A percentile compares a stretch with the other conserved stretches of the same genome.
Evolutionary conservation across 1,284 basidiomycete species (phyloP).

Genomic region (Fomitopsis schrenkii): DNA sequence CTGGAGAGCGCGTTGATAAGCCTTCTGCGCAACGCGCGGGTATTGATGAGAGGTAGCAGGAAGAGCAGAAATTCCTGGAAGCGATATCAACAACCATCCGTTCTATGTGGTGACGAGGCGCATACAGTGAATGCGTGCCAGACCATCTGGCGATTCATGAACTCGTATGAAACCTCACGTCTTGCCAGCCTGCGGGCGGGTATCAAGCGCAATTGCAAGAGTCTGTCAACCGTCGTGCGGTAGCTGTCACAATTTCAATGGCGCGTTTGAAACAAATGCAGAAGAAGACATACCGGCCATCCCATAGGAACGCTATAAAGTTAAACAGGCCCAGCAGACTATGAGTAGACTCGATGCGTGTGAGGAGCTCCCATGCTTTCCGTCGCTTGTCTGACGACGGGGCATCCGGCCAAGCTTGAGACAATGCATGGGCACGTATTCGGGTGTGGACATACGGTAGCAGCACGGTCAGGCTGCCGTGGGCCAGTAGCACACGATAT

Average conservation of each 20-base stretch:
- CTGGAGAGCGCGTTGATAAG: constrained; percentile 36
- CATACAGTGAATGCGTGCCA: constrained; percentile 97
- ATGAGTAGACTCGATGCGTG: constrained; percentile 65
- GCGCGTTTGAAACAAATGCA: not conserved
- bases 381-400: constrained; percentile 75
- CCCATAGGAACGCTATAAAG: constrained; percentile 83
- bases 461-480: constrained; percentile 73
- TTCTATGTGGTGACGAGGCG: not conserved
- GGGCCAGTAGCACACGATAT: constrained; percentile 56
- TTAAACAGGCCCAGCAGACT: constrained; percentile 62
- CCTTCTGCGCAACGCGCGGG: constrained; percentile 58
- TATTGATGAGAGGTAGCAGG: constrained; percentile 81
- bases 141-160: constrained; percentile 98
- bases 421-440: constrained; percentile 73
- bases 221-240: constrained; percentile 79
- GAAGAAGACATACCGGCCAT: constrained; percentile 60
- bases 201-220: constrained; percentile 77
- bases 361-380: constrained; percentile 73
- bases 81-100: not conserved
- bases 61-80: constrained; percentile 94
- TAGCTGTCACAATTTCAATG: constrained; percentile 48
- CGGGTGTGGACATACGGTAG: constrained; percentile 78
- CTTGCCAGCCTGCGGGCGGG: constrained; percentile 71
- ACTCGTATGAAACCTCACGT: constrained; percentile 94
- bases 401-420: constrained; percentile 86